Percentiles rank a stretch among this genome's conserved stretches.
Conservation (phyloP, 352 stramenopile species). For the Globisporangium canariense region DNA sequence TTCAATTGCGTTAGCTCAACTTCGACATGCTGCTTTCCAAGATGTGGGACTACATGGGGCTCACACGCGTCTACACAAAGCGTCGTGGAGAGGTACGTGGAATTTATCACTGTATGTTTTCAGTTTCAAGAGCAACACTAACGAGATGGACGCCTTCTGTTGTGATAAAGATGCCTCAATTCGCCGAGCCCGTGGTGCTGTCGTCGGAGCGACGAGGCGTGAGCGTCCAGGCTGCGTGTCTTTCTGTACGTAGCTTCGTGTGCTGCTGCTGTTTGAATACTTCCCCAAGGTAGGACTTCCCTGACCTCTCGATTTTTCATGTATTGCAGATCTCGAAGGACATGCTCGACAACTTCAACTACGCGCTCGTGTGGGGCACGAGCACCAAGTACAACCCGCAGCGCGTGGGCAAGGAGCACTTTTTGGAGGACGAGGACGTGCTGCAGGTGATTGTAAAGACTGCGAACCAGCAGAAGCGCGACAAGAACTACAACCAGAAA, state of each 20-base stretch:
- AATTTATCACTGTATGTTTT: neutral
- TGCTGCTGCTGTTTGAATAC: neutral
- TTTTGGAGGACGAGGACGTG: conserved; percentile 97
- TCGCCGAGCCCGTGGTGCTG: conserved; percentile 79
- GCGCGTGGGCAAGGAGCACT: conserved; percentile 93
- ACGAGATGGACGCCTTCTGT: neutral
- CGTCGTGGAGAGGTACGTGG: conserved; percentile 67
- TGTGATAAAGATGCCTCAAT: conserved; percentile 47
- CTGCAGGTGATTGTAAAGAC: conserved; percentile 98
- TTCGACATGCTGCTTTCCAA: conserved; percentile 91
- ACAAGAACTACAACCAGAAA: conserved; percentile 97
- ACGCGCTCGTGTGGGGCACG: conserved; percentile 97
- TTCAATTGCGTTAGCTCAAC: conserved; percentile 87
- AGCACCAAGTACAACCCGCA: conserved; percentile 98
- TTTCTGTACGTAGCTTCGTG: conserved; percentile 55
- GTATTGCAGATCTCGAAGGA: conserved; percentile 82
- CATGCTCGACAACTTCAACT: conserved; percentile 97
- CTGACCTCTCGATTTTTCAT: neutral
- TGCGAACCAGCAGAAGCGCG: conserved; percentile 96
- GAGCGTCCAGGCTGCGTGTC: conserved; percentile 72
- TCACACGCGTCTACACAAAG: conserved; percentile 89
- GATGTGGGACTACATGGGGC: conserved; percentile 91
- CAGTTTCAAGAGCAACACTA: neutral
- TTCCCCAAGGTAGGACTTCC: no score
- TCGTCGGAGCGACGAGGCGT: conserved; percentile 83